Evolutionary conservation across 768 basidiomycete species (phyloP), one percentile per base, ranked within the genome.

Genomic region (Pleurotus giganteus): DNA sequence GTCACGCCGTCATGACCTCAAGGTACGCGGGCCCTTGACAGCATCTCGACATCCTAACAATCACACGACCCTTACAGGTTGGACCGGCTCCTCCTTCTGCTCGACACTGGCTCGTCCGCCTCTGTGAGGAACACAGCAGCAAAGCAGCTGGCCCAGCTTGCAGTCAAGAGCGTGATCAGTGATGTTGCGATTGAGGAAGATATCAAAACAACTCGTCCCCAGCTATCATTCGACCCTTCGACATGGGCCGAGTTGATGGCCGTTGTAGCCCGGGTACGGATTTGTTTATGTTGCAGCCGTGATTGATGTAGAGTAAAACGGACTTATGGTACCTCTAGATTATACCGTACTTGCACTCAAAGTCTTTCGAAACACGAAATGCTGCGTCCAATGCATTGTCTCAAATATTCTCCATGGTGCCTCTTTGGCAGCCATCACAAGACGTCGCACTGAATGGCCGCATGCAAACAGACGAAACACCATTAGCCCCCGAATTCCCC

Each of bases 41-140:
- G 12, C 23, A 17, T 56, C 27, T 29, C 24, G 42, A 37, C 15
- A 57, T 42, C 31, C 19, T 17, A 43, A 42, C 42, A 44, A 41
- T 37, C 58, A 11, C 12, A 55, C 45, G 55, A 51, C 39, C 7
- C 51, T 51, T 52, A 4, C 64, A 96, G 95, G 77, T 86, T 98
- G 77, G 97, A 98, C 81, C 88, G 97, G 71, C 89, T 99, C 75
- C 86, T 99, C 68, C 82, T 92, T 64, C 82, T 99, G 42, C 84
- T 99, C 58, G 95, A 98, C 69, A 94, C 94, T 32, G 97, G 97
- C 42, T 95, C 96, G 11, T 94, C 94, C 2, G 72, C 81, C 37
- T 88, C 89, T 47, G 88, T 99, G 60, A 84, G 95, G 66, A 85
- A 85, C 58, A 97, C 97, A n/a, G 96, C 97, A 0, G 95, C 95